Evolutionary conservation across 176 grass and related monocot genomes (phyloP).

Genomic region (Lolium perenne): DNA sequence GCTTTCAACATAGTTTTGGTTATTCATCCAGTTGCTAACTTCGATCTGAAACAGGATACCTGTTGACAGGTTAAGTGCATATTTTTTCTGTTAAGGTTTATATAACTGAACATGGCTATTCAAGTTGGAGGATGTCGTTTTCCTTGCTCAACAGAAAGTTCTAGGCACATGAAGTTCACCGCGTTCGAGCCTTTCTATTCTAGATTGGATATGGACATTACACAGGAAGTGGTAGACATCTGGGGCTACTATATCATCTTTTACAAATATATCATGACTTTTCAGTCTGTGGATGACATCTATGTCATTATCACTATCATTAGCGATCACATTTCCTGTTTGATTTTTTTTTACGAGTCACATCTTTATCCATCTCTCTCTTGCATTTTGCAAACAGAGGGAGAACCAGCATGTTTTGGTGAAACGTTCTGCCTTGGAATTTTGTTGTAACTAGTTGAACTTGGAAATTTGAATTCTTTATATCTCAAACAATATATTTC

Average conservation of each 20-base stretch:
- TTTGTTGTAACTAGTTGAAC: too few relatives aligned
- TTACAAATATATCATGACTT: background rate
- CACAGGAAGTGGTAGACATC: background rate
- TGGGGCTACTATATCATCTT: background rate
- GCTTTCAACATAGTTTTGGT: background rate
- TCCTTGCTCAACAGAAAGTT: background rate
- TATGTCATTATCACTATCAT: background rate
- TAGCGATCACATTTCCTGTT: background rate
- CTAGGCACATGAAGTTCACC: slow-evolving; percentile 4
- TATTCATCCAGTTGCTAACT: background rate
- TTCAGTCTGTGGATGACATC: background rate
- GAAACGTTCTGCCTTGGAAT: background rate
- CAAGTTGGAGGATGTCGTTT: slow-evolving; percentile 5
- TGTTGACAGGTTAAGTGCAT: background rate
- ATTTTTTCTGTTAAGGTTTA: background rate
- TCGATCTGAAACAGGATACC: background rate
- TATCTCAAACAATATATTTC: too few relatives aligned
- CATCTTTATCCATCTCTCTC: background rate
- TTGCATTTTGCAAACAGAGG: background rate
- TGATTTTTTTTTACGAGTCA: background rate
- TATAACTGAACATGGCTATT: background rate
- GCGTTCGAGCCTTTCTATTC: background rate
- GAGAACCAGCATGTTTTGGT: background rate
- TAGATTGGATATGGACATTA: background rate
- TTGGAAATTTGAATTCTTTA: too few relatives aligned